Conservation (phyloP, 2,329 filamentous ascomycete genomes). For the Cercospora berteroae region DNA sequence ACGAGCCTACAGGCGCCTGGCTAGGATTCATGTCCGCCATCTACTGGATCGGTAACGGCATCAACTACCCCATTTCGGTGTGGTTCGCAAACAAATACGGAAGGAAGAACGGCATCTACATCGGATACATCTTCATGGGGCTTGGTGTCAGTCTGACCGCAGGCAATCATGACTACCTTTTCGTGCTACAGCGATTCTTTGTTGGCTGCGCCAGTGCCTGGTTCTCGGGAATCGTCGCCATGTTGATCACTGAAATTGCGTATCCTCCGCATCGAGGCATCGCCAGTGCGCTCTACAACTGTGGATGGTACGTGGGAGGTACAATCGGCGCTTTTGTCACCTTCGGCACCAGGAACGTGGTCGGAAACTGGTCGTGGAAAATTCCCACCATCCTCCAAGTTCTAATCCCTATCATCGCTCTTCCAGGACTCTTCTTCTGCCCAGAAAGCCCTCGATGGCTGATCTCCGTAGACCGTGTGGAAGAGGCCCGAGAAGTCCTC, state of each 20-base stretch:
- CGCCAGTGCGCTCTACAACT: conserved; percentile 39
- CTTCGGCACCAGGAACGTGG: conserved; percentile 26
- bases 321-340: conserved; percentile 30
- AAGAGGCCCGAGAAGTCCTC: conserved; percentile 57
- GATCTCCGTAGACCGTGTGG: conserved; percentile 40
- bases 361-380: conserved; percentile 31
- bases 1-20: conserved; percentile 38
- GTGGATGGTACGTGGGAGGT: conserved; percentile 36
- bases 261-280: conserved; percentile 44
- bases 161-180: conserved; percentile 39
- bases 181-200: conserved; percentile 41
- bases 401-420: conserved; percentile 26
- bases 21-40: conserved; percentile 43
- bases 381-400: conserved; percentile 31
- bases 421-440: conserved; percentile 24
- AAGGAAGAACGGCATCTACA: conserved; percentile 40
- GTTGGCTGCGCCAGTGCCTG: conserved; percentile 40
- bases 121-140: conserved; percentile 40
- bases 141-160: conserved; percentile 35
- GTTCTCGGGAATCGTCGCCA: conserved; percentile 37
- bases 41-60: conserved; percentile 43
- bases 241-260: conserved; percentile 48
- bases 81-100: conserved; percentile 45
- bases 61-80: conserved; percentile 40
- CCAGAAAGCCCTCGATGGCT: conserved; percentile 33